Evolutionary conservation across 2,329 filamentous ascomycete species (phyloP), one percentile per base, ranked within the genome.

Genomic region (Neopestalotiopsis rosae): DNA sequence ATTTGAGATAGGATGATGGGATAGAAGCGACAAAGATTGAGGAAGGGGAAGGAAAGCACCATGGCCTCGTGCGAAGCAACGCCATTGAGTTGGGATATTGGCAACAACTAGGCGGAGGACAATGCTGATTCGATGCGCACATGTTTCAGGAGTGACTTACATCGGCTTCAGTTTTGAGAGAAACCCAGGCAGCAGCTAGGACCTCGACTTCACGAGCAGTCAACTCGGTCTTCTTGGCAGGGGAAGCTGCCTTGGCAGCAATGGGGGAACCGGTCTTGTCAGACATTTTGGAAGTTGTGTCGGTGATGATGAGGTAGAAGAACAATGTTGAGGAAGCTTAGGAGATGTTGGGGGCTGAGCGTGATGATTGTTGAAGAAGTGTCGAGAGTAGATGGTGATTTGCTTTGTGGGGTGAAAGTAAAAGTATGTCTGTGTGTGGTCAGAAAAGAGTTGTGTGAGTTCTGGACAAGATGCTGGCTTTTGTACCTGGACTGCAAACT

Each of bases 221-320:
- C 49, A 67, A 34, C 13, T 67, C 65, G 38, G 5, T 34, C 56
- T 67, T 67, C 65, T 67, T 67, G 64, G 34, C 34, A 1, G 34
- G 34, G 5, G 34, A 38, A 38, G 34, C 34, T 38, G 34, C 34
- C 34, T 38, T 10, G 5, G 45, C 49, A 32, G 65, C 28, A 45
- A 52, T 61, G 40, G 38, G n/a, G 62, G 62, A 20, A 20, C 7
- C 3, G n/a, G 32, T 14, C 65, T 67, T 67, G 52, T 61, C 56
- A 52, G 65, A 59, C 28, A 52, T 58, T 32, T 58, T 61, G 56
- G 9, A 20, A 13, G 28, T 20, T 17, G 14, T 38, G 34, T 20
- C 12, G 42, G 20, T 40, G 14, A 5, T 20, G n/a, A n/a, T 52
- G 62, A 5, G 34, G 17, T 30, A 34, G 49, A 34, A 7, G 6